These are phyloP conservation scores for Austroboletus novae-zelandiae DNA, from an alignment of 1,284 basidiomycete genomes.

Conservation along the genomic window DNA sequence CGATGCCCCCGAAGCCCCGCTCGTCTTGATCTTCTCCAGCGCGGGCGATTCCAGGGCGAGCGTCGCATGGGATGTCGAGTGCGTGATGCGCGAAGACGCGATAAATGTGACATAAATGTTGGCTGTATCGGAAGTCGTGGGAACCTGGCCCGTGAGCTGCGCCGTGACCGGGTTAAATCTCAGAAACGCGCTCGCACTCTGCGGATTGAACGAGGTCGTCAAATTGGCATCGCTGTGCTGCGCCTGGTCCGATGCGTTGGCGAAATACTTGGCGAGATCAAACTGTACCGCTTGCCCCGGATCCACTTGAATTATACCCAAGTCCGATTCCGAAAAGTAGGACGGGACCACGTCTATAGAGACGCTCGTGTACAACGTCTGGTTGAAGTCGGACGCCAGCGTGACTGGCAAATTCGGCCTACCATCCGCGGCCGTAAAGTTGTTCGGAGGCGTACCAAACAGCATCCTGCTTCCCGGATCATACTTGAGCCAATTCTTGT, in stretches of 20 bases:
- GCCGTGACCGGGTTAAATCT: slow-evolving; percentile 46
- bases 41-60: slow-evolving; percentile 53
- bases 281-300: slow-evolving; percentile 48
- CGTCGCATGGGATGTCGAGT: slow-evolving; percentile 66
- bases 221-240: slow-evolving; percentile 45
- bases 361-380: slow-evolving; percentile 61
- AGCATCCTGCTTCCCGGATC: slow-evolving; percentile 54
- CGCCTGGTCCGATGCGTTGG: slow-evolving; percentile 35
- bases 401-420: slow-evolving; percentile 54
- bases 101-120: slow-evolving; percentile 56
- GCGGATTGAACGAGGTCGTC: slow-evolving; percentile 51
- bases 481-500: slow-evolving; percentile 64
- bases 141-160: slow-evolving; percentile 54
- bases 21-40: slow-evolving; percentile 26
- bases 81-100: slow-evolving; percentile 61
- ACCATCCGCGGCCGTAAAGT: slow-evolving; percentile 27
- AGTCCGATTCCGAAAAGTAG: slow-evolving; percentile 57
- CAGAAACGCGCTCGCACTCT: slow-evolving; percentile 45
- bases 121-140: slow-evolving; percentile 37
- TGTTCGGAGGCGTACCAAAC: slow-evolving; percentile 57
- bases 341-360: slow-evolving; percentile 64
- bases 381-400: slow-evolving; percentile 64
- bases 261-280: slow-evolving; percentile 50
- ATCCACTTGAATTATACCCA: slow-evolving; percentile 54
- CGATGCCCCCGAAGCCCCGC: slow-evolving; percentile 28